phyloP scores from a whole-genome alignment of 2,329 filamentous ascomycete species.

The Xylariales sp. region DNA sequence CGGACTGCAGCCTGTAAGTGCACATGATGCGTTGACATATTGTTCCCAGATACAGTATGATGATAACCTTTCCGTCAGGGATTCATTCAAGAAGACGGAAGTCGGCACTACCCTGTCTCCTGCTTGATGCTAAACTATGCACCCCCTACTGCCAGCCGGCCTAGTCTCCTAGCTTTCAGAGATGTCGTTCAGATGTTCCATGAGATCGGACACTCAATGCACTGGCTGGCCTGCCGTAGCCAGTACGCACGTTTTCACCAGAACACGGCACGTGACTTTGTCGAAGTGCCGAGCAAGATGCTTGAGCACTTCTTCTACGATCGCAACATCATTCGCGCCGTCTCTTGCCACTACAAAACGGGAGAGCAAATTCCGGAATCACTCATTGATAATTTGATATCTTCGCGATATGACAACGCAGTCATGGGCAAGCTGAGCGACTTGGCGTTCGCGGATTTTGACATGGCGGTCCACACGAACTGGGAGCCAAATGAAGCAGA shows the following conservation, averaged over 20 bases:
- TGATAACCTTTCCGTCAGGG: too few species aligned
- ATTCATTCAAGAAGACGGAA: not conserved
- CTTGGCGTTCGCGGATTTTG: not conserved
- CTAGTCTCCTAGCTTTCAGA: not conserved
- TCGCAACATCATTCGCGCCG: conserved; percentile 2
- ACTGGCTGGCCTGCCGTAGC: not conserved
- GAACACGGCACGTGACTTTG: not conserved
- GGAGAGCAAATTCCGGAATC: not conserved
- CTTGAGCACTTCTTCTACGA: conserved; percentile 3
- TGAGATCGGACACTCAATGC: conserved; percentile 1
- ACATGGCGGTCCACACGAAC: not conserved
- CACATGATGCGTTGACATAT: too few species aligned
- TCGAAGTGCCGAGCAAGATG: not conserved
- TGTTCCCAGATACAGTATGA: too few species aligned
- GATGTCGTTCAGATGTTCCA: conserved; percentile 1
- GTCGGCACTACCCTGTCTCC: not conserved
- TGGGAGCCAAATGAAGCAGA: conserved; percentile 1
- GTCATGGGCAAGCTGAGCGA: not conserved
- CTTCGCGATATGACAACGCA: conserved; percentile 1
- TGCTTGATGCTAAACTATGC: conserved; percentile 1
- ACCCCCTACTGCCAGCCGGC: not conserved
- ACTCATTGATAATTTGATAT: not conserved
- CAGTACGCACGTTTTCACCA: conserved; percentile 1
- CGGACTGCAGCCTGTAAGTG: conserved; percentile 1
- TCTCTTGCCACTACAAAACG: conserved; percentile 3